Base-by-base conservation (phyloP, 257 asterid genomes). In the Ehretia macrophylla region DNA sequence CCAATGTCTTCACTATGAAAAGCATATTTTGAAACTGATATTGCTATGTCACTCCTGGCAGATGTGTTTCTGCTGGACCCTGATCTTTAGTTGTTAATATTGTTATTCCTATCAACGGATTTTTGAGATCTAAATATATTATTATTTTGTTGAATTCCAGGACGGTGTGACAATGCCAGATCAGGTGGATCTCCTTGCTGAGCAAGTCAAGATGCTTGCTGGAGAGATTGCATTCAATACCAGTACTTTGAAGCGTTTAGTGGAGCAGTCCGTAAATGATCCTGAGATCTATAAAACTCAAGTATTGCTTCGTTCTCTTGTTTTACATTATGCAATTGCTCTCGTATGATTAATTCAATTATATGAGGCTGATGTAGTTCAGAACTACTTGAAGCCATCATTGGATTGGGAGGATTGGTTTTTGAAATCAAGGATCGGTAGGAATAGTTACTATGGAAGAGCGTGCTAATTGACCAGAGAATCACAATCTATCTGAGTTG, bases 141-240 rank as follows among this genome's bases (percentile, higher is more conserved):
- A 17, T 52, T 50, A 50, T 59, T 53, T 60, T 69, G 52, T 61
- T 50, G 56, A 39, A 63, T 68, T 65, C 51, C 69, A 93, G 97
- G 94, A 78, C 67, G 96, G 83, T 60, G 77, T 87, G 66, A 55
- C 91, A 47, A 73, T 83, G 78, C 81, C 90, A 20, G 97, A 93
- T 79, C 90, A 90, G 71, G 81, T 83, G 84, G 99, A 93, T 67
- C 95, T 93, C 59, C 85, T 93, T 22, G 94, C 76, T 64, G 99
- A 93, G 88, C 99, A 93, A 82, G 94, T 87, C 39, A 93, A 93
- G 83, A 87, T 93, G 97, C 95, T 93, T 76, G 89, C 96, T 48
- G 99, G 99, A 60, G 99, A 93, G 81, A 93, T 87, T 77, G 99
- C 97, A 57, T 85, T 93, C 63, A 78, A 85, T 70, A 80, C 93